These are phyloP conservation scores for Emydomyces testavorans DNA, from an alignment of 2,329 filamentous ascomycete genomes.

Conservation along the genomic window DNA sequence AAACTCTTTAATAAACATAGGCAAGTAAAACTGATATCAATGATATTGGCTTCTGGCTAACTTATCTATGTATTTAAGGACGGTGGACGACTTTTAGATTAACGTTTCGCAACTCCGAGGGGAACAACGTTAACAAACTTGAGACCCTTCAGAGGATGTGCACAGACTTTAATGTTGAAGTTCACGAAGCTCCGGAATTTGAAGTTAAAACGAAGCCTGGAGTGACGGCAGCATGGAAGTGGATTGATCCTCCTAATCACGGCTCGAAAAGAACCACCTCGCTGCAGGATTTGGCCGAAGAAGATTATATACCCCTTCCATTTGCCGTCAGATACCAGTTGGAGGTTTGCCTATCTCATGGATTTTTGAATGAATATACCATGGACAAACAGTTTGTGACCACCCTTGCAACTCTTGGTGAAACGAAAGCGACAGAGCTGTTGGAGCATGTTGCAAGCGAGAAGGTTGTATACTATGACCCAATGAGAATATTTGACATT, in stretches of 20 bases:
- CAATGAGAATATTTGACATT: conserved; percentile 59
- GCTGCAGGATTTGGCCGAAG: conserved; percentile 26
- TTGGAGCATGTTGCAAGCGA: conserved; percentile 64
- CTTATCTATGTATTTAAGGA: conserved; percentile 27
- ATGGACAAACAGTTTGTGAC: conserved; percentile 57
- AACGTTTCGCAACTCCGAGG: conserved; percentile 30
- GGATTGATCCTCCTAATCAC: conserved; percentile 29
- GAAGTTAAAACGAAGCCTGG: conserved; percentile 16
- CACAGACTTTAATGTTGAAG: conserved; percentile 59
- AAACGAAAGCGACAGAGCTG: conserved; percentile 48
- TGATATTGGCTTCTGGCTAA: conserved; percentile 3
- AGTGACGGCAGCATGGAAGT: conserved; percentile 26
- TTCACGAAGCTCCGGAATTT: conserved; percentile 39
- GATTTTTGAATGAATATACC: conserved; percentile 63
- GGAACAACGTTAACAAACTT: conserved; percentile 28
- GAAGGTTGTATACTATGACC: conserved; percentile 52
- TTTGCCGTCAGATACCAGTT: conserved; percentile 79
- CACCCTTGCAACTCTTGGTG: conserved; percentile 44
- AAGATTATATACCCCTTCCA: conserved; percentile 39
- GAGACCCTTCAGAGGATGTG: conserved; percentile 44
- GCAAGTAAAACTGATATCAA: conserved; percentile 25
- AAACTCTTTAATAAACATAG: conserved; percentile 48
- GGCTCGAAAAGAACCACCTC: conserved; percentile 24
- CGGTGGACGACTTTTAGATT: conserved; percentile 53
- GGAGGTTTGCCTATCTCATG: conserved; percentile 81